Evolutionary conservation across 129 eudicot genomes (phyloP).

Genomic region (Logfia minima): DNA sequence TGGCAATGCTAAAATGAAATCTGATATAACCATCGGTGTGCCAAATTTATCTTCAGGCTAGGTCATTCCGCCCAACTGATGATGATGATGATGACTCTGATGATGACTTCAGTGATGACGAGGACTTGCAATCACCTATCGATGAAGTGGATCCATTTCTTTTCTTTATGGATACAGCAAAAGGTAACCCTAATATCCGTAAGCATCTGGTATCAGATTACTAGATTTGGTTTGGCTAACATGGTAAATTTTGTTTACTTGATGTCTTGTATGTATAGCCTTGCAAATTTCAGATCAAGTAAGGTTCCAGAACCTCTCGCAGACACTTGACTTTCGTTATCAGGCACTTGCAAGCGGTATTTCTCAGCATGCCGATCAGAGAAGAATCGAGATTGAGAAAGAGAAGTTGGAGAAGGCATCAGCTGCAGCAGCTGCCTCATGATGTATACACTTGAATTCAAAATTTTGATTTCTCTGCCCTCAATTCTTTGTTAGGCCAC

Average conservation of each 20-base stretch:
- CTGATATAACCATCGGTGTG: constrained; percentile 9
- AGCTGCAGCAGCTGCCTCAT: constrained; percentile 40
- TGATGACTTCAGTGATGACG: constrained; percentile 90
- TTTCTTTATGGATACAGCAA: constrained; percentile 75
- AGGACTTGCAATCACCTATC: constrained; percentile 86
- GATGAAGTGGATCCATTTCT: constrained; percentile 93
- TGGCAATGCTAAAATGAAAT: neutral
- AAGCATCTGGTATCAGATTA: neutral
- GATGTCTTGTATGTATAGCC: constrained; percentile 30
- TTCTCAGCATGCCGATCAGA: constrained; percentile 85
- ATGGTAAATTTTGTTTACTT: neutral
- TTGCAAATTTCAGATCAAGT: constrained; percentile 78
- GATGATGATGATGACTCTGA: constrained; percentile 77
- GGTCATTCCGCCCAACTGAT: constrained; percentile 59
- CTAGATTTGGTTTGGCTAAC: neutral
- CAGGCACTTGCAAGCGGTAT: constrained; percentile 89
- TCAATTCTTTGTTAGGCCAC: constrained; percentile 11
- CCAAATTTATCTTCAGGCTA: constrained; percentile 56
- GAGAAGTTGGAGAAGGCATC: constrained; percentile 69
- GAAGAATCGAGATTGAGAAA: constrained; percentile 82
- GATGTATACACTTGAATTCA: constrained; percentile 15
- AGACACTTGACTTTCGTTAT: constrained; percentile 74
- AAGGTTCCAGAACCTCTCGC: constrained; percentile 83
- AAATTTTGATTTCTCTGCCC: neutral
- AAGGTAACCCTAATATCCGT: constrained; percentile 44